phyloP scores from a whole-genome alignment of 2,329 filamentous ascomycete genomes.

The Phialophora expanda region DNA sequence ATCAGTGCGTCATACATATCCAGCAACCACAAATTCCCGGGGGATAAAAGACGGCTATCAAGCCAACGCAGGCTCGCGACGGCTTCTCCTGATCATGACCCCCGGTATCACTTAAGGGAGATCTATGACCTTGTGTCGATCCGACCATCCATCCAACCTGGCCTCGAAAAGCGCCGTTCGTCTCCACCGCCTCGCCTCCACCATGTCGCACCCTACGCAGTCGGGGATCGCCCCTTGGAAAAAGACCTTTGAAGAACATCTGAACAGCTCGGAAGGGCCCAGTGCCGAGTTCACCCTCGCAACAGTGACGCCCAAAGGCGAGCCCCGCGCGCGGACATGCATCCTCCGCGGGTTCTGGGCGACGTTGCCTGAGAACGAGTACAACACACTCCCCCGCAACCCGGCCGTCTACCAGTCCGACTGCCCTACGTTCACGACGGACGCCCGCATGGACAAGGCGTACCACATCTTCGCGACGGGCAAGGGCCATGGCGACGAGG shows the following conservation, averaged over 20 bases:
- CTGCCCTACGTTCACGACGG: conserved; percentile 81
- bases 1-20: conserved; percentile 17
- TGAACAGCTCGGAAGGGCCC: conserved; percentile 47
- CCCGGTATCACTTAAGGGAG: neutral
- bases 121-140: neutral
- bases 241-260: conserved; percentile 55
- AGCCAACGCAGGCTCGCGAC: neutral
- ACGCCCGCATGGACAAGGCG: conserved; percentile 84
- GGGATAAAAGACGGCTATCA: neutral
- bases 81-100: neutral
- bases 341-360: conserved; percentile 87
- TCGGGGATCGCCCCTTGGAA: conserved; percentile 59
- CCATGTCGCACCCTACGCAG: conserved; percentile 47
- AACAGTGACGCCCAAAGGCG: conserved; percentile 48
- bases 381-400: conserved; percentile 75
- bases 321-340: conserved; percentile 71
- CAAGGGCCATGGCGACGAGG: conserved; percentile 53
- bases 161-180: conserved; percentile 16
- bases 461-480: conserved; percentile 67
- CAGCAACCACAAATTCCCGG: neutral
- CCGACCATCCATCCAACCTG: conserved; percentile 14
- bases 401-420: conserved; percentile 75
- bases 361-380: conserved; percentile 69
- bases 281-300: conserved; percentile 50
- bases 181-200: conserved; percentile 38